These are phyloP conservation scores for Ceratocystis smalleyi DNA, from an alignment of 2,329 filamentous ascomycete species.

Conservation along the genomic window DNA sequence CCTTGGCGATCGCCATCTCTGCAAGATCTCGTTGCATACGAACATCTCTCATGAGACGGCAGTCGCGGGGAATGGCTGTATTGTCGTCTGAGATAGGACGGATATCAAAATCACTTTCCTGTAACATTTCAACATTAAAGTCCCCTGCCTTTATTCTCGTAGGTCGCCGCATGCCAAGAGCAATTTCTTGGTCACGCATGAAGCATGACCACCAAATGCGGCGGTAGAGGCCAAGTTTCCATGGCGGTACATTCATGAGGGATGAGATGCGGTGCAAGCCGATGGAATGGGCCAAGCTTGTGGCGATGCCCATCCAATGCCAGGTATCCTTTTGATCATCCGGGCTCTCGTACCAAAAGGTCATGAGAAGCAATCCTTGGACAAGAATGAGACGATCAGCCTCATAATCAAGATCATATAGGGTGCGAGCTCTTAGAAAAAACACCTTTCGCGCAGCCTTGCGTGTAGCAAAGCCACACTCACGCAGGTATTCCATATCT, in stretches of 20 bases:
- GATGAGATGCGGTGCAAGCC: constrained; percentile 74
- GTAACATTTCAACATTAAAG: constrained; percentile 84
- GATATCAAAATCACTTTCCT: constrained; percentile 71
- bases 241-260: constrained; percentile 56
- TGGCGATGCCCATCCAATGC: constrained; percentile 97
- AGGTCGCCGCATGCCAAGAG: constrained; percentile 81
- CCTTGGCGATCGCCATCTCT: constrained; percentile 79
- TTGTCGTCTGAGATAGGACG: constrained; percentile 50
- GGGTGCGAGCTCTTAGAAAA: constrained; percentile 73
- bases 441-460: constrained; percentile 77
- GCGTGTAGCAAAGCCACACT: constrained; percentile 61
- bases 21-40: constrained; percentile 65
- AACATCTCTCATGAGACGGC: constrained; percentile 53
- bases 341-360: constrained; percentile 93
- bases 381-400: constrained; percentile 76
- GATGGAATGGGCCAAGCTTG: constrained; percentile 84
- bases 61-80: constrained; percentile 52
- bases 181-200: constrained; percentile 84
- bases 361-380: constrained; percentile 79
- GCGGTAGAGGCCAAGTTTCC: constrained; percentile 75
- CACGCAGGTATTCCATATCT: constrained; percentile 58
- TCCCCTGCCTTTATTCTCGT: constrained; percentile 87
- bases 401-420: constrained; percentile 95
- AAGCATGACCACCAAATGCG: constrained; percentile 97
- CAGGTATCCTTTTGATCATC: constrained; percentile 96